Base-by-base conservation (phyloP, 176 grass and related monocot species). In the Tuctoria greenei region DNA sequence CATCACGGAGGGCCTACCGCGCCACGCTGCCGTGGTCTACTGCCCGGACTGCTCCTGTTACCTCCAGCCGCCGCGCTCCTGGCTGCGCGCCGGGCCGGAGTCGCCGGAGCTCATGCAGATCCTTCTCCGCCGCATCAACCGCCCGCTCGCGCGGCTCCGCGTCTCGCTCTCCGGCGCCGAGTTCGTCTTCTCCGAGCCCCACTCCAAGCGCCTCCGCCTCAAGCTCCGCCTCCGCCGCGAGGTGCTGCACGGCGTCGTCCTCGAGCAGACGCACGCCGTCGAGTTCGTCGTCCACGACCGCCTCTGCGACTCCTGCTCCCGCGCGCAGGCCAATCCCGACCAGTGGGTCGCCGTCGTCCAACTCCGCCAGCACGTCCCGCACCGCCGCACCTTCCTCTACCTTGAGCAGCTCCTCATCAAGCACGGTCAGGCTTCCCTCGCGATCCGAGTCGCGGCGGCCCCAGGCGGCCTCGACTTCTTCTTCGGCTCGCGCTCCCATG, bases 191-290 rank as follows among this genome's bases (percentile, higher is more conserved):
- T 93, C 90, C 36, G 94, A 97, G 74, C 94, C 90, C 54, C 94
- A 97, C 84, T 97, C 93, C 82, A 97, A 97, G 88, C 93, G 90
- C 74, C 84, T 97, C 70, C 88, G 86, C 87, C 86, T 97, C 81
- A 89, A 89, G 77, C 85, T 97, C 62, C 83, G 90, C 75, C 90
- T 97, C 84, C 90, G 87, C 68, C 83, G 86, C 67, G 93, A 97
- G 88, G 88, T 87, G 71, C 72, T 85, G 72, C 66, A 93, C 10
- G 90, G 88, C 45, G 46, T 92, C 43, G 73, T 93, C 90, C 90
- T 91, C 59, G 90, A 97, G 82, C 90, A 97, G 68, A 72, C 88
- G 11, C 90, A 86, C 77, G 62, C 82, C 60, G 85, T 97, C 21
- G 85, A 97, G 50, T 90, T 93, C 83, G 84, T 81, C 68, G 83